Conservation (phyloP, 1,139 yeast species). For the Debaryomyces robertsiae region DNA sequence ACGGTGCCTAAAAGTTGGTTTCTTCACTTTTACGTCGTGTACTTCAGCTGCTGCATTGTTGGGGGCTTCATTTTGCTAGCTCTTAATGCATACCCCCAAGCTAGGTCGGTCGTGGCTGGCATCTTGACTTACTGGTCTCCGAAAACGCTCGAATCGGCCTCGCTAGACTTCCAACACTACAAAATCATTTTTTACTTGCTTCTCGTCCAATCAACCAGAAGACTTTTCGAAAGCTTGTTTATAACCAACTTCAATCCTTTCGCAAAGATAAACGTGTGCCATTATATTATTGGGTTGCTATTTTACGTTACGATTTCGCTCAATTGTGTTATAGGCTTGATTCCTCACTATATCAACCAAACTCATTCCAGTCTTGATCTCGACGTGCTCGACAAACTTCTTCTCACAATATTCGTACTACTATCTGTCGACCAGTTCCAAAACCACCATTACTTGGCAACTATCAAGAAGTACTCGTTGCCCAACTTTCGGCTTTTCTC, state of each 20-base stretch:
- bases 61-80: neutral
- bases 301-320: constrained; percentile 53
- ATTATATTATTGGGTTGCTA: constrained; percentile 71
- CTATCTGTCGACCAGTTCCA: constrained; percentile 58
- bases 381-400: constrained; percentile 18
- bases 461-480: constrained; percentile 62
- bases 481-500: constrained; percentile 60
- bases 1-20: constrained; percentile 56
- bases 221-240: constrained; percentile 60
- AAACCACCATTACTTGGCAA: constrained; percentile 63
- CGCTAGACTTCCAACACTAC: constrained; percentile 14
- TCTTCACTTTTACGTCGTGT: constrained; percentile 47
- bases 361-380: neutral
- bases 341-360: constrained; percentile 16
- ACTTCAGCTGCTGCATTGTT: constrained; percentile 18
- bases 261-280: constrained; percentile 72
- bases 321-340: constrained; percentile 22
- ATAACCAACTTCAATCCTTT: constrained; percentile 49
- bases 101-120: constrained; percentile 8
- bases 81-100: neutral
- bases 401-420: constrained; percentile 34
- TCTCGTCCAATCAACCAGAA: constrained; percentile 61
- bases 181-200: constrained; percentile 22
- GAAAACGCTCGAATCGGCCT: constrained; percentile 12
- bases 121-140: constrained; percentile 13